Evolutionary conservation across 805 yeast species (phyloP), one percentile per base, ranked within the genome.

Genomic region (Priceomyces medius): DNA sequence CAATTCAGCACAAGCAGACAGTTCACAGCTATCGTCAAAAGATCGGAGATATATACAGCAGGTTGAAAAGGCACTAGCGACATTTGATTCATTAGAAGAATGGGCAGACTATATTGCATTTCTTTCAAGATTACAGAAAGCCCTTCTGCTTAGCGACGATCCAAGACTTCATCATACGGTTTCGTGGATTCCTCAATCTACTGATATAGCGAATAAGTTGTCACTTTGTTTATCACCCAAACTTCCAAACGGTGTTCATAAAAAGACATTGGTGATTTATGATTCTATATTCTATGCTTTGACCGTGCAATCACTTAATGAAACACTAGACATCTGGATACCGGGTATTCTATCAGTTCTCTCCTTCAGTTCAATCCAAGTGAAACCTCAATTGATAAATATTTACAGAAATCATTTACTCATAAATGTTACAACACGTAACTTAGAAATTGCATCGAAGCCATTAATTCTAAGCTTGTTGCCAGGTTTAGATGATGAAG

Each of bases 81-180:
- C 79, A 14, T 91, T 91, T 66, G 96, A 88, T 39, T 66, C 85
- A 2, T 84, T 89, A 1, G 85, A 81, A 23, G 99, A 93, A 67
- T 93, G 99, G 99, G 98, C 99, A 10, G 99, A 93, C 59, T 89
- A 91, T 59, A 93, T 93, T 42, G 84, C 97, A 17, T 90, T 88
- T 58, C 69, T 95, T 34, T 81, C 91, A 2, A 80, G 85, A 45
- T 73, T 95, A 4, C 80, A 81, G 44, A 87, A 88, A 58, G 82
- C 95, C 0, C 62, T 90, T 31, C 67, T 55, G 43, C 51, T 64
- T 28, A 53, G 49, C 2, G 61, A 55, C 42, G 64, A 55, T 57
- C 50, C 44, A 2, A 43, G 46, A 17, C 32, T 43, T 1, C 33
- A 47, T 33, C 71, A 77, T 6, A 41, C 50, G 3, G 39, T 44